Conservation (phyloP, 129 eudicot species). For the Heracleum sosnowskyi region DNA sequence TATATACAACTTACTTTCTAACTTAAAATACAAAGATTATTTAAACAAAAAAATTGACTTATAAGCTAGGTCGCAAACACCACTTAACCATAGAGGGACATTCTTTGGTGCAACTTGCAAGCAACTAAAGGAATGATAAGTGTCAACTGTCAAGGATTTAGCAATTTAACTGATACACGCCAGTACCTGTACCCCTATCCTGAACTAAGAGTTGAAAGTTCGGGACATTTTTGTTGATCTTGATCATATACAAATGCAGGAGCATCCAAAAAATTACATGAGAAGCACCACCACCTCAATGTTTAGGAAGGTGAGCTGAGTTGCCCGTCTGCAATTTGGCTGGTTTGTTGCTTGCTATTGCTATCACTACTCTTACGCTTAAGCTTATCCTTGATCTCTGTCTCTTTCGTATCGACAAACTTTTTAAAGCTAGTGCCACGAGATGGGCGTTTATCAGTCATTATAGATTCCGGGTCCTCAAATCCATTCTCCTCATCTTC, state of each 20-base stretch:
- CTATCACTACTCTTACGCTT: constrained; percentile 30
- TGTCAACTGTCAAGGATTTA: too few species aligned
- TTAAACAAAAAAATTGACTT: too few species aligned
- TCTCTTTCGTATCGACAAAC: constrained; percentile 63
- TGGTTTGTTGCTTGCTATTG: constrained; percentile 23
- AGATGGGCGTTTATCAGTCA: constrained; percentile 22
- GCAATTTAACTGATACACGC: too few species aligned
- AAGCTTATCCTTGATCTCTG: constrained; percentile 55
- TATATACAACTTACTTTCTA: too few species aligned
- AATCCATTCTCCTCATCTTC: constrained; percentile 32
- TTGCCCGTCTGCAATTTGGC: constrained; percentile 29
- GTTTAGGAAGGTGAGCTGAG: constrained; percentile 22
- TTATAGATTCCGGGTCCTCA: constrained; percentile 34
- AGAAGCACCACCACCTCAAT: background rate
- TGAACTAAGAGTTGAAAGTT: too few species aligned
- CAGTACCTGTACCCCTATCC: too few species aligned
- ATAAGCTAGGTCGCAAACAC: too few species aligned
- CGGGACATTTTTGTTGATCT: too few species aligned
- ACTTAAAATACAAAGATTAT: too few species aligned
- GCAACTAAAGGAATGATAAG: too few species aligned
- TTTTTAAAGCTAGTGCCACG: constrained; percentile 45
- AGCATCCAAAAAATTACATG: background rate
- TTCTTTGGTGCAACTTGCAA: too few species aligned
- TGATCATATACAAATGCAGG: background rate
- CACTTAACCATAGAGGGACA: too few species aligned